A percentile compares a stretch with the other conserved stretches of the same genome.
Evolutionary conservation across 768 basidiomycete species (phyloP).

Genomic region (Hirschioporus abietinus): DNA sequence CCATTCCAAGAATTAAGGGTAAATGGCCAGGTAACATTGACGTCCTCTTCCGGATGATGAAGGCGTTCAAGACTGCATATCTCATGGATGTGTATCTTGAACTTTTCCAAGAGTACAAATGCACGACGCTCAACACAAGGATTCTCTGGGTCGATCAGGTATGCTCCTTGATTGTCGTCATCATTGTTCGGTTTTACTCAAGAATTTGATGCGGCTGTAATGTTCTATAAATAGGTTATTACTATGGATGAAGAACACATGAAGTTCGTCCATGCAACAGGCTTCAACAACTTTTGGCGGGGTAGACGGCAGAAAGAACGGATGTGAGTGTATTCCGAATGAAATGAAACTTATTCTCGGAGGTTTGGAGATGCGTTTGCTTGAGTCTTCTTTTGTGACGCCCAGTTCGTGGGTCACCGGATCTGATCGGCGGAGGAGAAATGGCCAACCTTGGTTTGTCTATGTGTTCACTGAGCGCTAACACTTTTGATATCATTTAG

Average conservation of each 20-base stretch:
- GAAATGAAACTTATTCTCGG: neutral
- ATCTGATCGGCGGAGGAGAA: neutral
- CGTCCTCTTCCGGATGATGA: conserved; percentile 50
- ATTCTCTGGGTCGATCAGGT: conserved; percentile 70
- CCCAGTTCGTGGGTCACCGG: neutral
- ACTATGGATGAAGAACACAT: conserved; percentile 69
- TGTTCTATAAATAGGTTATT: conserved; percentile 43
- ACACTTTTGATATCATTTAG: conserved; percentile 19
- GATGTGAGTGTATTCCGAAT: conserved; percentile 38
- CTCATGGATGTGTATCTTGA: conserved; percentile 57
- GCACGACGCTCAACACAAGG: conserved; percentile 62
- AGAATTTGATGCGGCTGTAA: neutral
- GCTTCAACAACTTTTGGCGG: conserved; percentile 65
- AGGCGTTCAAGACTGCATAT: conserved; percentile 54
- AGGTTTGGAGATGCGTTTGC: conserved; percentile 3
- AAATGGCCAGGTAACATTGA: conserved; percentile 81
- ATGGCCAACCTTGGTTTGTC: too few relatives aligned
- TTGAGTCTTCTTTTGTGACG: neutral
- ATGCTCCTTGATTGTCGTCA: conserved; percentile 4
- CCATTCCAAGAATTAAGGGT: conserved; percentile 54
- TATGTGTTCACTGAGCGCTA: conserved; percentile 5
- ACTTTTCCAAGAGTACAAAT: conserved; percentile 64
- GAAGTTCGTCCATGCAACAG: conserved; percentile 60
- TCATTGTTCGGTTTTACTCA: conserved; percentile 5
- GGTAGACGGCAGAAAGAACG: conserved; percentile 59